Evolutionary conservation across 2,329 filamentous ascomycete genomes (phyloP), one percentile per base, ranked within the genome.

Genomic region (Monosporascus sp.): DNA sequence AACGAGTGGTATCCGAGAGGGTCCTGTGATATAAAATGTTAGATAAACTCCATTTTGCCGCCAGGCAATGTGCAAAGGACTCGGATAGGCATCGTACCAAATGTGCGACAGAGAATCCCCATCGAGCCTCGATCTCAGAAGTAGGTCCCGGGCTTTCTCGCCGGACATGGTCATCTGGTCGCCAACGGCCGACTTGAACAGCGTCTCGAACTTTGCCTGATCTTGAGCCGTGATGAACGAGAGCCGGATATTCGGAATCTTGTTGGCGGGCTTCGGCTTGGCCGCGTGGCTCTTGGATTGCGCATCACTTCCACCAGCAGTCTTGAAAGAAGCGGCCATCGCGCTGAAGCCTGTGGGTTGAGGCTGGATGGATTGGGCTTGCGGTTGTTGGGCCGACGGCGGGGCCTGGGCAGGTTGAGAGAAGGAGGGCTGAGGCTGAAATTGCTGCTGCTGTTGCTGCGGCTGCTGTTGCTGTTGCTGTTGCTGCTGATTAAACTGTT

Each of bases 211-310:
- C 74, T 96, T 97, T 66, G 90, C 83, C 73, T 99, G 94, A 68
- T 99, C 94, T 65, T 88, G 85, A 26, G 90, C 92, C 3, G 93
- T 97, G 66, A 99, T 96, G 71, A 99, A 99, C 3, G 92, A 96
- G 56, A 99, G 76, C 49, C 94, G 83, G 60, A 97, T 95, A 69
- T 89, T 97, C 27, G 94, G 94, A 53, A 99, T 97, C 75, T 88
- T 94, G 62, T 82, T 86, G 14, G 80, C 74, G 44, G 77, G 70
- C 64, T 83, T 85, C 53, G 43, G 22, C 43, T 76, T 71, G 7
- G 76, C 69, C 55, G 76, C 69, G 57, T 75, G 72, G 26, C 75
- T 73, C 59, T 73, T 71, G 2, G 80, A 66, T 53, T 77, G 68
- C 22, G 68, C 51, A 61, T 67, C 74, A 41, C 75, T 61, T 50